Conservation (phyloP, 129 eudicot genomes). For the Heracleum sosnowskyi region DNA sequence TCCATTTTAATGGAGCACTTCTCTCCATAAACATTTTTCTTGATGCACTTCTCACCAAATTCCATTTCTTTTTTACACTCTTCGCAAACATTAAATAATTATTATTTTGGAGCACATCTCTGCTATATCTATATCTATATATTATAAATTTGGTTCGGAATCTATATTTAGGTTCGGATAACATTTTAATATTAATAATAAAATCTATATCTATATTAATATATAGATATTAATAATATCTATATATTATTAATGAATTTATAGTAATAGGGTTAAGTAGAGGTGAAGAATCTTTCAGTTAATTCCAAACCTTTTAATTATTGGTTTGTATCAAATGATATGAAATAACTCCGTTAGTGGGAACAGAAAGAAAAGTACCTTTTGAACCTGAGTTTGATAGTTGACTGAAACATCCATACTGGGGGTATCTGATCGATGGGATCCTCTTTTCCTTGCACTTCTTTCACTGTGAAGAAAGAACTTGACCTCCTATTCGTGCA, state of each 20-base stretch:
- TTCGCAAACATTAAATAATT: too few relatives aligned
- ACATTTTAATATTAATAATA: too few relatives aligned
- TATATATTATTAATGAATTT: constrained; percentile 17
- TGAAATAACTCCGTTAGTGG: not conserved
- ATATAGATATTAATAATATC: too few relatives aligned
- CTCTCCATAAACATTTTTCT: too few relatives aligned
- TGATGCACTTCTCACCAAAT: too few relatives aligned
- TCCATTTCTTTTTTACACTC: too few relatives aligned
- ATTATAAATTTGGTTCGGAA: too few relatives aligned
- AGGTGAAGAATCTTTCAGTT: not conserved
- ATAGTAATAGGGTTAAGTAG: constrained; percentile 10
- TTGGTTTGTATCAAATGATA: not conserved
- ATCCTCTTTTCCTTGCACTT: constrained; percentile 4
- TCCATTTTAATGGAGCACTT: too few relatives aligned
- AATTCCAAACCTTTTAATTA: not conserved
- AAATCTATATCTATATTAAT: too few relatives aligned
- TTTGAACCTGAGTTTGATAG: not conserved
- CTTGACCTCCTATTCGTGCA: not conserved
- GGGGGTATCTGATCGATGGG: constrained; percentile 1
- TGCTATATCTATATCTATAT: too few relatives aligned
- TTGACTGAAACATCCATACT: constrained; percentile 3
- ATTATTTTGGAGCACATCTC: too few relatives aligned
- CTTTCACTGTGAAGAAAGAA: not conserved
- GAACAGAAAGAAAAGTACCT: not conserved
- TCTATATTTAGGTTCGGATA: too few relatives aligned